Conservation (phyloP, 176 grass and related monocot genomes). For the Urochloa ruziziensis region DNA sequence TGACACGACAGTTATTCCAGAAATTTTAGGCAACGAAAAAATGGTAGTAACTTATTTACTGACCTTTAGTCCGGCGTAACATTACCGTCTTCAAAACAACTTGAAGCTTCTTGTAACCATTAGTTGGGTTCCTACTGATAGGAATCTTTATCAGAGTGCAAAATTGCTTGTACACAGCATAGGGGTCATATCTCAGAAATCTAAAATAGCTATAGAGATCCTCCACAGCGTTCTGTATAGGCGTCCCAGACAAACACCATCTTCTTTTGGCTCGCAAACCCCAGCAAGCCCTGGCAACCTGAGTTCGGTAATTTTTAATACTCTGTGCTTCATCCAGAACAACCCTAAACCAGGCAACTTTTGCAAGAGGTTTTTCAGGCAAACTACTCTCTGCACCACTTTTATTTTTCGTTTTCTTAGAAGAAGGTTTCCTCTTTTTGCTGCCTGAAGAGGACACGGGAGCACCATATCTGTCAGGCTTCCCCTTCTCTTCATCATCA, state of each 20-base stretch:
- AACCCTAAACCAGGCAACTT: conserved; percentile 95
- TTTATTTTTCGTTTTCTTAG: conserved; percentile 52
- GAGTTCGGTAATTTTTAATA: conserved; percentile 96
- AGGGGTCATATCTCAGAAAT: conserved; percentile 95
- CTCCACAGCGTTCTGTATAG: conserved; percentile 98
- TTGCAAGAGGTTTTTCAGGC: conserved; percentile 86
- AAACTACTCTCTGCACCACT: conserved; percentile 45
- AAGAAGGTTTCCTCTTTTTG: conserved; percentile 69
- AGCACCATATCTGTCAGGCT: conserved; percentile 55
- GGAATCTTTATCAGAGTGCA: conserved; percentile 82
- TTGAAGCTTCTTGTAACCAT: conserved; percentile 93
- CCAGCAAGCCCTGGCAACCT: conserved; percentile 96
- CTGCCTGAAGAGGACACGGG: conserved; percentile 34
- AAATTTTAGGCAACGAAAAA: background rate
- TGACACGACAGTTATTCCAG: background rate
- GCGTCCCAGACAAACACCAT: conserved; percentile 99
- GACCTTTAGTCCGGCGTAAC: conserved; percentile 98
- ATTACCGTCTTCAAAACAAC: conserved; percentile 95
- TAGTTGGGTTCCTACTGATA: conserved; percentile 71
- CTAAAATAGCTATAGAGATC: conserved; percentile 98
- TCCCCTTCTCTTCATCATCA: conserved; percentile 87
- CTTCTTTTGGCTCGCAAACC: conserved; percentile 96
- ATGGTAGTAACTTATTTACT: conserved; percentile 1
- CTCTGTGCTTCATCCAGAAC: conserved; percentile 98
- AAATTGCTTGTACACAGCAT: conserved; percentile 72